A percentile compares a stretch with the other conserved stretches of the same genome.
These are phyloP conservation scores for Gaeumannomyces tritici DNA, from an alignment of 2,329 filamentous ascomycete species.

Conservation along the genomic window DNA sequence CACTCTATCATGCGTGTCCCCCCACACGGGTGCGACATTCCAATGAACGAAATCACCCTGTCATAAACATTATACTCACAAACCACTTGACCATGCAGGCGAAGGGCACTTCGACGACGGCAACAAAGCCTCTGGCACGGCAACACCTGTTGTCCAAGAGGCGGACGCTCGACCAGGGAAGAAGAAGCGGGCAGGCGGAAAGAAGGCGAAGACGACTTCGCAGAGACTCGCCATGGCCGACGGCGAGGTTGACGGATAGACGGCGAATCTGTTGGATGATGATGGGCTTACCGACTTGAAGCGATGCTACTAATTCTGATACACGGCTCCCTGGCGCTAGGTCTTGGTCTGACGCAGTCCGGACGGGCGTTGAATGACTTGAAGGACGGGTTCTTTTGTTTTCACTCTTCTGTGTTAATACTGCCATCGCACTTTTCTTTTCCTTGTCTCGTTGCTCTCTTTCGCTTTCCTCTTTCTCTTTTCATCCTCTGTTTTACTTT, in stretches of 20 bases:
- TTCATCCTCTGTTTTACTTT: neutral
- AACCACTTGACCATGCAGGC: slow-evolving; percentile 39
- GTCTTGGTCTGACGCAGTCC: neutral
- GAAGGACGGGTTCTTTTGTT: neutral
- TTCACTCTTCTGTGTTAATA: neutral
- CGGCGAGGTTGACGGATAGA: slow-evolving; percentile 33
- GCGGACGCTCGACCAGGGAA: slow-evolving; percentile 39
- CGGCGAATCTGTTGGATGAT: neutral
- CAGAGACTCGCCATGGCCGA: slow-evolving; percentile 60
- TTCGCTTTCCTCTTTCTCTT: neutral
- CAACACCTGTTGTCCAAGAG: slow-evolving; percentile 57
- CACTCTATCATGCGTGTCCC: neutral
- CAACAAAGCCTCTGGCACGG: slow-evolving; percentile 68
- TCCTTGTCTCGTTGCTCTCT: too few species aligned
- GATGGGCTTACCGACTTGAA: neutral
- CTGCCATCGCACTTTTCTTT: neutral
- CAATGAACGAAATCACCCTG: neutral
- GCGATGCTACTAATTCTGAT: neutral
- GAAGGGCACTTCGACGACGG: slow-evolving; percentile 90
- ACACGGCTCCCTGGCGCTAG: neutral
- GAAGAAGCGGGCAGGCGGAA: slow-evolving; percentile 41
- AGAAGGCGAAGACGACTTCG: slow-evolving; percentile 60
- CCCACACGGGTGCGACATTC: neutral
- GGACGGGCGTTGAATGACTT: neutral
- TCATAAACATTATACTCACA: neutral